Evolutionary conservation across 768 basidiomycete species (phyloP).

Genomic region (Boletellus sp.): DNA sequence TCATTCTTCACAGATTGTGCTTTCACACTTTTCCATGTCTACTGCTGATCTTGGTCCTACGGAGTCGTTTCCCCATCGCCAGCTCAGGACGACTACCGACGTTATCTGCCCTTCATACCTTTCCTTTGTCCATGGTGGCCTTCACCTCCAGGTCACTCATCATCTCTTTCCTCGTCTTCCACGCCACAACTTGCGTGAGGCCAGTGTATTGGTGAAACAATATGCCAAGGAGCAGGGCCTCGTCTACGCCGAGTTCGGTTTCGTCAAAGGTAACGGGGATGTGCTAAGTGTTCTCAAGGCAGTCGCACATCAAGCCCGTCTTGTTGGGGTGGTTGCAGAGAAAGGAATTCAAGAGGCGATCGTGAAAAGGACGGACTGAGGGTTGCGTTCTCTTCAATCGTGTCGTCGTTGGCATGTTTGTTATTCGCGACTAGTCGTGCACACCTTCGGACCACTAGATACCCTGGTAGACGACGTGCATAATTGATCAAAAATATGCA

Average conservation of each 20-base stretch:
- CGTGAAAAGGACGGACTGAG: slow-evolving; percentile 38
- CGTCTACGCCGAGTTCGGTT: slow-evolving; percentile 88
- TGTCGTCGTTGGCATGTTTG: neutral
- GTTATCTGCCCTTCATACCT: slow-evolving; percentile 82
- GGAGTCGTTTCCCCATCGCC: slow-evolving; percentile 91
- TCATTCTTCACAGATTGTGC: slow-evolving; percentile 62
- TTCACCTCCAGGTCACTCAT: slow-evolving; percentile 96
- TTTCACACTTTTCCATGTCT: slow-evolving; percentile 96
- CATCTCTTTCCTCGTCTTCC: slow-evolving; percentile 96
- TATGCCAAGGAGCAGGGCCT: slow-evolving; percentile 84
- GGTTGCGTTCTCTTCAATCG: neutral
- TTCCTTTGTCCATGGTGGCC: slow-evolving; percentile 92
- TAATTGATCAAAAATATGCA: neutral
- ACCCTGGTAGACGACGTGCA: slow-evolving; percentile 12
- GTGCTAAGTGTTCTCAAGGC: slow-evolving; percentile 77
- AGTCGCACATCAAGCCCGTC: slow-evolving; percentile 84
- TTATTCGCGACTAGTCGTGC: neutral
- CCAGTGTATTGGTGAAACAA: slow-evolving; percentile 79
- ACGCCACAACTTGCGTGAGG: slow-evolving; percentile 84
- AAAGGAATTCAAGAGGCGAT: slow-evolving; percentile 66
- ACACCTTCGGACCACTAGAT: slow-evolving; percentile 6
- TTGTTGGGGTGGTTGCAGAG: slow-evolving; percentile 79
- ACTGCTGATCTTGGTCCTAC: slow-evolving; percentile 85
- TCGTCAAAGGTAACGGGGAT: slow-evolving; percentile 78
- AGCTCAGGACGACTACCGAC: slow-evolving; percentile 96